Evolutionary conservation across 2,329 filamentous ascomycete species (phyloP), one percentile per base, ranked within the genome.

Genomic region (Trichoderma gracile): DNA sequence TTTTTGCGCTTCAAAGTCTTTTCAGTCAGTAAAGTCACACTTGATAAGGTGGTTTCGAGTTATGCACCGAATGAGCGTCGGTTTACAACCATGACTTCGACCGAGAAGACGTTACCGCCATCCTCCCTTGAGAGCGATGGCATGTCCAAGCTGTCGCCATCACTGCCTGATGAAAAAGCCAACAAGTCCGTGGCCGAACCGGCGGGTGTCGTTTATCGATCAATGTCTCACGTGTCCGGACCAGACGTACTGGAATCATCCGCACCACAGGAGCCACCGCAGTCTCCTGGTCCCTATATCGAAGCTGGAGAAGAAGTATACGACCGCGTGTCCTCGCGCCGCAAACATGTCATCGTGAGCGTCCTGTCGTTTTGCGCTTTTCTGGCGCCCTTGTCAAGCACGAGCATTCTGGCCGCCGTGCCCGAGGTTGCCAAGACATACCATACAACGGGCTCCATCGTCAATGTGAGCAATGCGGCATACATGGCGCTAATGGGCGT

Each of bases 351-450:
- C 66, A 90, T 94, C 59, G 88, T 92, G 17, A 78, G 80, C 10
- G 82, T 93, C 6, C 77, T 93, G 59, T 88, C 89, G 0, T 91
- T 89, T 72, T 92, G 89, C 76, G 86, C 88, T 27, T 92, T 94
- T 68, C 79, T 94, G 50, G 87, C 91, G 1, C 91, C 91, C 0
- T 84, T 92, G 25, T 89, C 87, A 14, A 91, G 87, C 45, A 93
- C 90, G 0, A 88, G 88, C 1, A 86, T 93, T 9, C 76, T 94
- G 14, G 83, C 89, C 1, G 91, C 90, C 2, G 85, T 89, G 1
- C 90, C 90, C 1, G 90, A 94, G 74, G 87, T 94, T 5, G 89
- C 89, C 1, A 74, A 73, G 4, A 86, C 85, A 8, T 92, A 85
- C 72, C 68, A 79, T 45, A 91, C 88, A 0, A 89, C 84, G 0